Percentiles rank a stretch among this genome's conserved stretches.
Conservation (phyloP, 352 stramenopile genomes). For the Albugo laibachii region DNA sequence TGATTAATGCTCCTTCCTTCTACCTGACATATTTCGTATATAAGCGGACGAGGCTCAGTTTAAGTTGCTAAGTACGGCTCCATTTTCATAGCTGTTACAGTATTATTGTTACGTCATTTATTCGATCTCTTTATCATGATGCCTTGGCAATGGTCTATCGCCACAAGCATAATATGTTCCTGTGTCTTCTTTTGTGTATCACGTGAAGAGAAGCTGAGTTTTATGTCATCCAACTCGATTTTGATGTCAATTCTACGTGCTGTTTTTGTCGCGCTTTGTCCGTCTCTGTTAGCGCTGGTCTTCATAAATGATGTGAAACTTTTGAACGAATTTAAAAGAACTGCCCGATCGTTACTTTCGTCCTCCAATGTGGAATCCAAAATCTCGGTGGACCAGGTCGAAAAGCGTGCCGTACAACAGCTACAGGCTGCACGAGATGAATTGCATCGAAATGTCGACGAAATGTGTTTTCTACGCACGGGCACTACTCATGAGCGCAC, state of each 20-base stretch:
- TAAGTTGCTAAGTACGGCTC: too few relatives aligned
- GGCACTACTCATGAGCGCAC: not conserved
- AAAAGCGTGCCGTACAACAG: conserved; percentile 1
- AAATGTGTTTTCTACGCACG: conserved; percentile 17
- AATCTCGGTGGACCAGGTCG: conserved; percentile 1
- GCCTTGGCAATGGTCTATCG: too few relatives aligned
- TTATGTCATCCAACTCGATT: too few relatives aligned
- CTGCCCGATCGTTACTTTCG: conserved; percentile 6
- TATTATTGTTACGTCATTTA: too few relatives aligned
- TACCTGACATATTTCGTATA: too few relatives aligned
- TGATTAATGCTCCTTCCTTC: too few relatives aligned
- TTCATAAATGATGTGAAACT: conserved; percentile 19
- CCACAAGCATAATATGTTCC: too few relatives aligned
- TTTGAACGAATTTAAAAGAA: conserved; percentile 10
- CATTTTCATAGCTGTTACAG: too few relatives aligned
- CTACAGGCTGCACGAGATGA: conserved; percentile 16
- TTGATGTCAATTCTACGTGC: conserved; percentile 10
- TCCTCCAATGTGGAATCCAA: conserved; percentile 1
- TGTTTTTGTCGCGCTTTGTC: conserved; percentile 30
- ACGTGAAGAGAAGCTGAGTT: too few relatives aligned
- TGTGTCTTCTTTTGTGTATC: too few relatives aligned
- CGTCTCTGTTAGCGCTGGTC: conserved; percentile 19
- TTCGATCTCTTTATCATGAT: too few relatives aligned
- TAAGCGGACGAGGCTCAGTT: too few relatives aligned
- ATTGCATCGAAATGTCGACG: conserved; percentile 21